Conservation (phyloP, 306 rosid genomes). For the Cercis canadensis region DNA sequence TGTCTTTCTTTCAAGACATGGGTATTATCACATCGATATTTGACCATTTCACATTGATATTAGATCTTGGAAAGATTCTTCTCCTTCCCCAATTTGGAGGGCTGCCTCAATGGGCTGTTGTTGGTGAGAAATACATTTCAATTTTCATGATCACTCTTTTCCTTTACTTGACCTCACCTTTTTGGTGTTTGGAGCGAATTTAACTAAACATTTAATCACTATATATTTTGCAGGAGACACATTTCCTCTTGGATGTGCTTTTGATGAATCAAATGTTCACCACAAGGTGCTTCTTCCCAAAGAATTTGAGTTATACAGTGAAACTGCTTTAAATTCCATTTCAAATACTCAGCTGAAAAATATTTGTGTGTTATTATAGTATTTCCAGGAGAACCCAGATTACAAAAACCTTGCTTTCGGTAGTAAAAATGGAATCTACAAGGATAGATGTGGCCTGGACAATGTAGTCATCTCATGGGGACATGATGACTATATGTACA, state of each 20-base stretch:
- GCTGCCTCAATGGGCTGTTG: slow-evolving; percentile 82
- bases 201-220: background rate
- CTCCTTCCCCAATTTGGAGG: slow-evolving; percentile 65
- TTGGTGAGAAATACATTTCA: slow-evolving; percentile 45
- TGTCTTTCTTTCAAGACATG: too few species aligned
- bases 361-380: slow-evolving; percentile 36
- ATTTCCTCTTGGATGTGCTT: slow-evolving; percentile 74
- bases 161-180: background rate
- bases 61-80: slow-evolving; percentile 53
- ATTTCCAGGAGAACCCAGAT: slow-evolving; percentile 64
- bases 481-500: slow-evolving; percentile 75
- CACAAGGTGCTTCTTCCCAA: slow-evolving; percentile 46
- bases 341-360: too few species aligned
- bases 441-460: slow-evolving; percentile 60
- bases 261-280: slow-evolving; percentile 64
- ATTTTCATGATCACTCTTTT: background rate
- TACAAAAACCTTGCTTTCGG: slow-evolving; percentile 39
- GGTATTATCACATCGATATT: too few species aligned
- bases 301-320: background rate
- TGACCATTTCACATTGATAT: too few species aligned
- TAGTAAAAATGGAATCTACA: slow-evolving; percentile 54
- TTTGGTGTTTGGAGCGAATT: background rate
- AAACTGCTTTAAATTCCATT: too few species aligned
- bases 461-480: slow-evolving; percentile 71
- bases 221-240: slow-evolving; percentile 67